A percentile compares a stretch with the other conserved stretches of the same genome.
phyloP scores from a whole-genome alignment of 805 yeast genomes.

The Kazachstania taianensis region DNA sequence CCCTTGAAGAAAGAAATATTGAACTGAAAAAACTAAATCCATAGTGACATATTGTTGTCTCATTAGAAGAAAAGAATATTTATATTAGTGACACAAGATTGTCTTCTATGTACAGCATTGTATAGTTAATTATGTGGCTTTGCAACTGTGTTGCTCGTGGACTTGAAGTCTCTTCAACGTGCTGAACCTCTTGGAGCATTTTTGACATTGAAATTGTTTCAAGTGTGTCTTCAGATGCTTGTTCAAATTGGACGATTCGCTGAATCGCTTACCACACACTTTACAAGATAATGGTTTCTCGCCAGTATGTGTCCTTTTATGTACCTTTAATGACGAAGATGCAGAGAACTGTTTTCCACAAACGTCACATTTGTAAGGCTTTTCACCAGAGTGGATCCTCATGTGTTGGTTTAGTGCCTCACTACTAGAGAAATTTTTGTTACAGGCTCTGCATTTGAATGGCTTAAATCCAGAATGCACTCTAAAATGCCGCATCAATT shows the following conservation, averaged over 20 bases:
- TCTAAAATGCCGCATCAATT: constrained; percentile 74
- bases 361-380: constrained; percentile 62
- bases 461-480: constrained; percentile 84
- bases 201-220: constrained; percentile 40
- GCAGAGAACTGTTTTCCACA: constrained; percentile 80
- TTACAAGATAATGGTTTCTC: constrained; percentile 78
- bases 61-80: too few relatives aligned
- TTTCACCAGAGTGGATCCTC: constrained; percentile 83
- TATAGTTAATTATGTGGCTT: too few relatives aligned
- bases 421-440: constrained; percentile 64
- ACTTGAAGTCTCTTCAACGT: constrained; percentile 32
- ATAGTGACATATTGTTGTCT: too few relatives aligned
- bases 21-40: too few relatives aligned
- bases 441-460: constrained; percentile 59
- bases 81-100: too few relatives aligned
- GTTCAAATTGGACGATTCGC: constrained; percentile 80
- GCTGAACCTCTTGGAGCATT: constrained; percentile 45
- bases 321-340: constrained; percentile 72
- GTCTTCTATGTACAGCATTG: too few relatives aligned
- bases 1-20: too few relatives aligned
- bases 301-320: constrained; percentile 79
- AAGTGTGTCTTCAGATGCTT: constrained; percentile 80
- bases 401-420: constrained; percentile 70
- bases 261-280: constrained; percentile 74
- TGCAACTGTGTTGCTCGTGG: constrained; percentile 33